Base-by-base conservation (phyloP, 768 basidiomycete species). In the Lactarius evosmus region DNA sequence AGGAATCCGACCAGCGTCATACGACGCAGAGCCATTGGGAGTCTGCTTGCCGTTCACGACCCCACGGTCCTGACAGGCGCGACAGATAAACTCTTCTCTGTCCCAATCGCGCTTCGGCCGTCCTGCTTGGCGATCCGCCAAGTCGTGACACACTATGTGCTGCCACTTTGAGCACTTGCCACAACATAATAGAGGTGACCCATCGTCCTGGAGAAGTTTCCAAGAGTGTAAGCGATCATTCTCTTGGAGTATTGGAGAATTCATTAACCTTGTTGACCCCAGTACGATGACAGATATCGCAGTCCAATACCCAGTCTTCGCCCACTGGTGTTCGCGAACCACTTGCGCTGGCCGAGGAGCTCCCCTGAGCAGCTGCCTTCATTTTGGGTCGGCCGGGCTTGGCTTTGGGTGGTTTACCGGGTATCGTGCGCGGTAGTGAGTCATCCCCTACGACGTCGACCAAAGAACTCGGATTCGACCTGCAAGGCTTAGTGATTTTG, bases 101-200 rank as follows among this genome's bases (percentile, higher is more conserved):
- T 91, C 84, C 95, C 95, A 97, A 69, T 95, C 85, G 22, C 93
- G 85, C 67, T 78, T 82, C 4, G 82, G 83, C 16, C 80, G 81
- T 27, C 92, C 89, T 50, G 83, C 81, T 25, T 78, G 75, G 33
- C 76, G 74, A 73, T 95, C 94, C 32, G 80, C 83, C 54, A 74
- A 76, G 70, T 96, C 91, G 70, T 95, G 92, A 70, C 95, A 97
- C 25, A 78, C 72, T 36, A 91, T 91, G 70, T 97, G 95, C 69
- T 96, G 95, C 95, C 94, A 97, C 73, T 85, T 85, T 16, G 80
- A 82, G 74, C 95, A 97, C 32, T 75, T 72, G 27, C 89, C 91
- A 71, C 95, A 97, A 40, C 85, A 92, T 72, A 93, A 83, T 76
- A 96, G 81, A 3, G 89, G 85, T 12, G 79, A 77, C 12, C 86